Percentiles rank a stretch among this genome's conserved stretches.
phyloP scores from a whole-genome alignment of 2,329 filamentous ascomycete species.

The Cladosporium sp. region DNA sequence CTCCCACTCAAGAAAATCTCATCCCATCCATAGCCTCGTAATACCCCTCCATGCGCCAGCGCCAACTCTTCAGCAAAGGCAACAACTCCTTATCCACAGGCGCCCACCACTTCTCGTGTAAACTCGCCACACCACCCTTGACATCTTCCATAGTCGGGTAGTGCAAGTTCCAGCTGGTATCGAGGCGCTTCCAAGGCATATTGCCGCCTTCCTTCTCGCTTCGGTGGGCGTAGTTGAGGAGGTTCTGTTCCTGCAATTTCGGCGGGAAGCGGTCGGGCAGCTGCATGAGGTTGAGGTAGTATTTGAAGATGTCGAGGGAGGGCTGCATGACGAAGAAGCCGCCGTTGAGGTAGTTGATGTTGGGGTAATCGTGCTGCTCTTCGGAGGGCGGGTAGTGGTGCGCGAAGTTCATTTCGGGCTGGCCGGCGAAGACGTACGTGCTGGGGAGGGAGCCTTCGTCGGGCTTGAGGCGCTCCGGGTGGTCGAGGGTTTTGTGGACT shows the following conservation, averaged over 20 bases:
- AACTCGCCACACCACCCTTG: conserved; percentile 31
- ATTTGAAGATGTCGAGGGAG: conserved; percentile 25
- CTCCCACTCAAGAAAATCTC: background rate
- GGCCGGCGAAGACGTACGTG: conserved; percentile 31
- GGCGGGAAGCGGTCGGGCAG: conserved; percentile 31
- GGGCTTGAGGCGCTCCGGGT: conserved; percentile 12
- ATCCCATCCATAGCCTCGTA: conserved; percentile 29
- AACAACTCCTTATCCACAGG: conserved; percentile 30
- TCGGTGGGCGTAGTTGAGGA: conserved; percentile 34
- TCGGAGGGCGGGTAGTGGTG: conserved; percentile 34
- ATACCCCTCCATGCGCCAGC: conserved; percentile 35
- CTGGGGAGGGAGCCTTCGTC: conserved; percentile 28
- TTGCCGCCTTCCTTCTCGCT: conserved; percentile 26
- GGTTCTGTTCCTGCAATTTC: conserved; percentile 33
- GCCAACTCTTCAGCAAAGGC: conserved; percentile 29
- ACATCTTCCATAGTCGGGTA: conserved; percentile 34
- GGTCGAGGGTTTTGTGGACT: conserved; percentile 16
- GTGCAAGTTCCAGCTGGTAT: conserved; percentile 36
- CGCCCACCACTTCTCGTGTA: conserved; percentile 40
- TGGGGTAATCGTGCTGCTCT: conserved; percentile 27
- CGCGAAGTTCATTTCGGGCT: conserved; percentile 30
- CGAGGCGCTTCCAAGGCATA: conserved; percentile 38
- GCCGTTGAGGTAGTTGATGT: conserved; percentile 31
- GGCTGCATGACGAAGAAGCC: conserved; percentile 36
- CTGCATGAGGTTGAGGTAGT: conserved; percentile 30